phyloP scores from a whole-genome alignment of 176 grass and related monocot species.

The Canna indica region DNA sequence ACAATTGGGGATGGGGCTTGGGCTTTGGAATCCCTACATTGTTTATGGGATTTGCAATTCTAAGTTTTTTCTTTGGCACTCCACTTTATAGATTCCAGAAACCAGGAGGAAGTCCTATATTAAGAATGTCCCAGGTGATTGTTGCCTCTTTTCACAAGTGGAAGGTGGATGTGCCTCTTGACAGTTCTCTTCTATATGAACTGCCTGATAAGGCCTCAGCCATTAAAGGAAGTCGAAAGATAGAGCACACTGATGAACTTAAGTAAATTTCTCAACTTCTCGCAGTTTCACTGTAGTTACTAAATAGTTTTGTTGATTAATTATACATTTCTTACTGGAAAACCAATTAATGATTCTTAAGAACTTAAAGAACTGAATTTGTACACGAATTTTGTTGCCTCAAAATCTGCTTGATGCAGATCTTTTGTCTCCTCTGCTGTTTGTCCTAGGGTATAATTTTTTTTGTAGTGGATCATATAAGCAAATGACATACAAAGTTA shows the following conservation, averaged over 20 bases:
- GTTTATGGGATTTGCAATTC: conserved; percentile 70
- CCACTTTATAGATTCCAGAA: conserved; percentile 79
- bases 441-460: background rate
- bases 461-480: background rate
- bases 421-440: background rate
- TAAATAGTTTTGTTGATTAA: background rate
- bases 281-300: background rate
- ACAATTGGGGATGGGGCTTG: conserved; percentile 79
- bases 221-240: conserved; percentile 77
- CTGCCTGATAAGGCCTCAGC: conserved; percentile 49
- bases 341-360: background rate
- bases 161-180: conserved; percentile 34
- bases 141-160: conserved; percentile 59
- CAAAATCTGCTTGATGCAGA: background rate
- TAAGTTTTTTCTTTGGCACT: conserved; percentile 62
- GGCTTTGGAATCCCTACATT: conserved; percentile 76
- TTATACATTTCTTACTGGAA: background rate
- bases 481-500: no score
- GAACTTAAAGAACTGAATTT: background rate
- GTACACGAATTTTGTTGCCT: background rate
- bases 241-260: conserved; percentile 66
- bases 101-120: conserved; percentile 73
- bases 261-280: conserved; percentile 29
- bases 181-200: conserved; percentile 67
- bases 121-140: conserved; percentile 69